Evolutionary conservation across 768 basidiomycete genomes (phyloP), one percentile per base, ranked within the genome.

Genomic region (Auricularia heimuer): DNA sequence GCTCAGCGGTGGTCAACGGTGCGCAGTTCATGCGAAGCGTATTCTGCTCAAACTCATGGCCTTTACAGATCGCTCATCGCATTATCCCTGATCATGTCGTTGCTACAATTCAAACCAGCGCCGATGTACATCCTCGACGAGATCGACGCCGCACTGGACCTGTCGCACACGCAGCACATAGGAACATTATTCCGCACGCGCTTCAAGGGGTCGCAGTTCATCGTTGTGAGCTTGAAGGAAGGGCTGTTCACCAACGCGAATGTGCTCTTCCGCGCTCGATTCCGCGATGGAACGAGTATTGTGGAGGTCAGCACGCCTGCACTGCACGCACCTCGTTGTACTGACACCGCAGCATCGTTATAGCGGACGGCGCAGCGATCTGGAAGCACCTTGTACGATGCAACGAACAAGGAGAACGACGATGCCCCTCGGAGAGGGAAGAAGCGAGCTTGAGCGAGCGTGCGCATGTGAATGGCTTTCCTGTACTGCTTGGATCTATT

Each of bases 121-220:
- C 96, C 94, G 2, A 94, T 98, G 93, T 98, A 98, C 75, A 99
- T 99, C 73, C 84, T 99, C 8, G 97, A 99, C 77, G 97, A 99
- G 76, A 96, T 99, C 68, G 97, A 98, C 75, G 95, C 97, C 0
- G 96, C 96, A 7, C 83, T 98, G 34, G 97, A 99, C 76, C 79
- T 98, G 12, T 95, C 93, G 35, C 94, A 96, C 70, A 96, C 93
- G 1, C 94, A 98, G 71, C 93, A 99, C 75, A 98, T 99, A 66
- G 97, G 96, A 36, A 92, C 94, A 69, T 84, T 98, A n/a, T 98
- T 99, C 85, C 84, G 90, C 51, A 96, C 89, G 61, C 86, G 97
- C 18, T 99, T 99, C 83, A 95, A 94, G 77, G 96, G 96, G 51
- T 90, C 90, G 16, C 97, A 99, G 74, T 99, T 98, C 77, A 97